phyloP scores from a whole-genome alignment of 805 yeast genomes.

The Myxozyma udenii region DNA sequence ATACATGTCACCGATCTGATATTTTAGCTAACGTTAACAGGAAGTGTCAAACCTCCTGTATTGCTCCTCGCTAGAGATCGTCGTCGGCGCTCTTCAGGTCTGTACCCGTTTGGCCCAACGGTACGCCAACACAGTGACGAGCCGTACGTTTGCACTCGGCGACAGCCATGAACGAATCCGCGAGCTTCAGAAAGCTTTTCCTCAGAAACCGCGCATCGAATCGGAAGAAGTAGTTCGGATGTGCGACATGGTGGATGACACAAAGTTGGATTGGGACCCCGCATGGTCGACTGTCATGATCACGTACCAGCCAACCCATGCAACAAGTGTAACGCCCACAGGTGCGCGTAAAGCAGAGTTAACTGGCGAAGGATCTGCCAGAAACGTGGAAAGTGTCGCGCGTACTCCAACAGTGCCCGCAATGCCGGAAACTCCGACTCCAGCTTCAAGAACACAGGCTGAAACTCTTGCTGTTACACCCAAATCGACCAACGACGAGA shows the following conservation, averaged over 20 bases:
- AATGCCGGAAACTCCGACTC: slow-evolving; percentile 5
- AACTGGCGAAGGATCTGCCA: neutral
- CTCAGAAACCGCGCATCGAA: too few relatives aligned
- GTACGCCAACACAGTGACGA: slow-evolving; percentile 47
- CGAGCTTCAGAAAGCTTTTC: too few relatives aligned
- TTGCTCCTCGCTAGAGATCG: slow-evolving; percentile 58
- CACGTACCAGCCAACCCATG: slow-evolving; percentile 33
- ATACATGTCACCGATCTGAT: neutral
- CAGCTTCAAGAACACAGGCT: slow-evolving; percentile 4
- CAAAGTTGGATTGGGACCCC: slow-evolving; percentile 27
- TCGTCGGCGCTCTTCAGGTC: slow-evolving; percentile 59
- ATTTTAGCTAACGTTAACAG: neutral
- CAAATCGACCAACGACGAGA: slow-evolving; percentile 46
- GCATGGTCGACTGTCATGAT: slow-evolving; percentile 32
- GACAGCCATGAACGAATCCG: slow-evolving; percentile 47
- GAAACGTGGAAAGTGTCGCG: neutral
- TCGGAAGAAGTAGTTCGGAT: too few relatives aligned
- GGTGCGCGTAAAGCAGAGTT: neutral
- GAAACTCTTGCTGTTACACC: too few relatives aligned
- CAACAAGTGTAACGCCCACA: neutral
- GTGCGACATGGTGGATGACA: slow-evolving; percentile 31
- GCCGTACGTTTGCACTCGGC: slow-evolving; percentile 47
- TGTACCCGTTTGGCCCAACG: slow-evolving; percentile 60
- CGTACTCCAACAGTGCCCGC: slow-evolving; percentile 14
- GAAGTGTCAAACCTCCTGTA: slow-evolving; percentile 56